Evolutionary conservation across 805 yeast species (phyloP), one percentile per base, ranked within the genome.

Genomic region (Ogataea henricii): DNA sequence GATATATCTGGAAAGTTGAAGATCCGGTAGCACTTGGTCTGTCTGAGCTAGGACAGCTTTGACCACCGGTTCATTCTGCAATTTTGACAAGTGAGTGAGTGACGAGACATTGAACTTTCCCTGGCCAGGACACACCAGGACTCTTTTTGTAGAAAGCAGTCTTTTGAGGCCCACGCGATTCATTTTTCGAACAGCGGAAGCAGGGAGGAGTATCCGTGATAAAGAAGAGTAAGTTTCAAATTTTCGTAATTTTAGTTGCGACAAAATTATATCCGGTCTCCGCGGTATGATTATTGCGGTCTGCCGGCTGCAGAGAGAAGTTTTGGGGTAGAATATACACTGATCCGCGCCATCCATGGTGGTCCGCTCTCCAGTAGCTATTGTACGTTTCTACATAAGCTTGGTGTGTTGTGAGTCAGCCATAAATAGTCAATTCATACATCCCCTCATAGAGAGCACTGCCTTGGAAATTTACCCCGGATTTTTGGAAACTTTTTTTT

Each of bases 51-150:
- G 38, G 7, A 58, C 16, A 8, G 45, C 20, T 9, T 45, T 18
- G 17, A 63, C 46, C 14, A 45, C 32, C 3, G 54, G 47, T 8
- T 34, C 16, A 1, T 53, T 21, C 20, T 52, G 30, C 33, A 46
- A 38, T 17, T 45, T 23, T 2, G 55, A 43, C 14, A 60, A 40
- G 9, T 34, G 17, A 3, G 43, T 17, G 6, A 61, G 41, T 12
- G 55, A 42, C 2, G 39, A 36, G 2, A 42, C 37, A 33, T 57
- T 52, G 47, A 62, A 55, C 22, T 56, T 54, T 0, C 71, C 71
- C 34, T 67, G 71, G 0, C 70, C 70, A 0, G 70, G 69, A 46
- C 58, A 61, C 2, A 66, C 59, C 6, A 53, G 25, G 3, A 50
- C 45, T 32, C 53, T 46, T 14, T 27, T 46, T 5, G 49, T 51